These are phyloP conservation scores for Saposhnikovia divaricata DNA, from an alignment of 129 eudicot species.

Conservation along the genomic window DNA sequence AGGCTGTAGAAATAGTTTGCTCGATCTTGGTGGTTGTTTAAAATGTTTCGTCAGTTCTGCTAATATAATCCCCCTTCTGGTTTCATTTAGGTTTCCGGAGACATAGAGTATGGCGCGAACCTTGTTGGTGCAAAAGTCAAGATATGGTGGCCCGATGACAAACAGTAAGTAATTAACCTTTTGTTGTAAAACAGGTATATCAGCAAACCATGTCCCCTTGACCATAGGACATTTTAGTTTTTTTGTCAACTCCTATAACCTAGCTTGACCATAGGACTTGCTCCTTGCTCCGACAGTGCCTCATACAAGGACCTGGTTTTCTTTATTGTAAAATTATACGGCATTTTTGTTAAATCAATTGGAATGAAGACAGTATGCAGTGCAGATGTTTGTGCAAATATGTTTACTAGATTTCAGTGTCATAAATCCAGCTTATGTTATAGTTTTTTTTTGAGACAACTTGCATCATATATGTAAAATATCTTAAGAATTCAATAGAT, in stretches of 20 bases:
- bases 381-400: neutral
- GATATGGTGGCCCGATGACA: slow-evolving; percentile 94
- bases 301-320: neutral
- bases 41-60: neutral
- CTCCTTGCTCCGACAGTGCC: neutral
- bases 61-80: neutral
- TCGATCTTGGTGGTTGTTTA: no score
- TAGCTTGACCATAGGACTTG: neutral
- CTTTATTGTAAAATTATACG: no score
- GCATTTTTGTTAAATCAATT: neutral
- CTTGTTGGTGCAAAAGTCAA: slow-evolving; percentile 64
- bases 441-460: neutral
- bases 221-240: neutral
- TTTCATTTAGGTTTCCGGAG: slow-evolving; percentile 37
- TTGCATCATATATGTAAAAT: neutral
- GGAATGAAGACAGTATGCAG: neutral
- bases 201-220: neutral
- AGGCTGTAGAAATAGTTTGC: neutral
- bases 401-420: neutral
- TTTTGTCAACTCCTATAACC: neutral
- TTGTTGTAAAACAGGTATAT: neutral
- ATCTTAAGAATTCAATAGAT: no score
- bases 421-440: neutral
- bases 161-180: slow-evolving; percentile 37
- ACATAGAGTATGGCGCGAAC: slow-evolving; percentile 30